phyloP scores from a whole-genome alignment of 1,139 yeast genomes.

The Arxiozyma slooffiae region DNA sequence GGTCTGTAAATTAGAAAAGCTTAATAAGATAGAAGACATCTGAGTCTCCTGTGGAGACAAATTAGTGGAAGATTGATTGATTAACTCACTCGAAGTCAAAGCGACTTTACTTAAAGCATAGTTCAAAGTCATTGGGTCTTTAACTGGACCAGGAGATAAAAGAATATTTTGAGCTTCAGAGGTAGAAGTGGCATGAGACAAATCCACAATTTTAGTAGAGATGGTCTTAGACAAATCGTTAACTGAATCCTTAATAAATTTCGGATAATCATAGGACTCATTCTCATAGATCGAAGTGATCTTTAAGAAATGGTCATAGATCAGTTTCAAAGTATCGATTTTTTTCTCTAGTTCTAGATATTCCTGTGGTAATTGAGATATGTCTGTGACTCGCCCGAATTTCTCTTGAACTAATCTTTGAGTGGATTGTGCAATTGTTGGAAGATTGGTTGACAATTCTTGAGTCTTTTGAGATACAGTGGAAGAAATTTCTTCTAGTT shows the following conservation, averaged over 20 bases:
- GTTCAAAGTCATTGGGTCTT: slow-evolving; percentile 75
- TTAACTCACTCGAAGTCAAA: slow-evolving; percentile 36
- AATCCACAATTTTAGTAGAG: slow-evolving; percentile 54
- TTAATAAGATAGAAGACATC: slow-evolving; percentile 41
- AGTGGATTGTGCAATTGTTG: slow-evolving; percentile 73
- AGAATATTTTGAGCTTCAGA: slow-evolving; percentile 77
- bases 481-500: slow-evolving; percentile 25
- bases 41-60: slow-evolving; percentile 27
- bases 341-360: slow-evolving; percentile 64
- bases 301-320: slow-evolving; percentile 63
- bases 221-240: slow-evolving; percentile 64
- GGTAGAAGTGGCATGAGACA: slow-evolving; percentile 68
- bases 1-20: slow-evolving; percentile 46
- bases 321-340: slow-evolving; percentile 63
- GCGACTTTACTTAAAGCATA: slow-evolving; percentile 80
- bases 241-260: slow-evolving; percentile 63
- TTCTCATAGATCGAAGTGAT: slow-evolving; percentile 64
- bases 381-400: slow-evolving; percentile 70
- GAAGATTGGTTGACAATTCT: slow-evolving; percentile 31
- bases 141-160: slow-evolving; percentile 44
- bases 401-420: slow-evolving; percentile 69
- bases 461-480: slow-evolving; percentile 27
- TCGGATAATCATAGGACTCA: slow-evolving; percentile 84
- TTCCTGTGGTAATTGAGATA: slow-evolving; percentile 75
- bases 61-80: slow-evolving; percentile 20